Base-by-base conservation (phyloP, 148 eudicot species). In the Amaranthus cruentus region DNA sequence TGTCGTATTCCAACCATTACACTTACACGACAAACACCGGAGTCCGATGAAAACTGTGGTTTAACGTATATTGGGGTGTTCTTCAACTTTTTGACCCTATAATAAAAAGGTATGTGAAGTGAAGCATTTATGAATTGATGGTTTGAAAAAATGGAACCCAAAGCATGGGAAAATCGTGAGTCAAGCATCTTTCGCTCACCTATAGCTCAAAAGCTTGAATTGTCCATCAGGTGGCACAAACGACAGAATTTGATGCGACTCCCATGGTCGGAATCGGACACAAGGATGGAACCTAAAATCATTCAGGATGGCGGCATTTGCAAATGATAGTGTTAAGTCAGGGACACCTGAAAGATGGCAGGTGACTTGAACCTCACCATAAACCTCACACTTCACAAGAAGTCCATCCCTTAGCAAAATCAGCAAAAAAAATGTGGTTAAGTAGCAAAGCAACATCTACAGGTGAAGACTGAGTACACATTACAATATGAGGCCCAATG, bases 141-240 rank as follows among this genome's bases (percentile, higher is more conserved):
- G 4, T 7, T 47, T 18, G 2, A 13, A 28, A 48, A 62, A 6
- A 57, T 53, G 46, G 69, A 6, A 55, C 50, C 14, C 72, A 65
- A 70, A 50, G 15, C 47, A 69, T 70, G 52, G 9, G 62, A 78
- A 13, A 52, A 49, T 38, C 63, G 57, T 60, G 69, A 55, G 69
- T n/a, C 10, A 15, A 64, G 67, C 57, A 13, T 62, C 11, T 65
- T 51, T 6, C n/a, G 72, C 82, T 50, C 47, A 90, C 98, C 98
- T 95, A 86, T 95, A 95, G 74, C 92, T 89, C 98, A 95, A 89
- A 82, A 95, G 91, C 92, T 95, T 95, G 78, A 95, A 95, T 53
- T 85, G 80, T 79, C 98, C 97, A 84, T 95, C 97, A 55, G 98
- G 97, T 73, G 98, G 98, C 61, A 91, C 96, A 82, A 95, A 95